Evolutionary conservation across 1,284 basidiomycete genomes (phyloP), one percentile per base, ranked within the genome.

Genomic region (Rhizoctonia solani): DNA sequence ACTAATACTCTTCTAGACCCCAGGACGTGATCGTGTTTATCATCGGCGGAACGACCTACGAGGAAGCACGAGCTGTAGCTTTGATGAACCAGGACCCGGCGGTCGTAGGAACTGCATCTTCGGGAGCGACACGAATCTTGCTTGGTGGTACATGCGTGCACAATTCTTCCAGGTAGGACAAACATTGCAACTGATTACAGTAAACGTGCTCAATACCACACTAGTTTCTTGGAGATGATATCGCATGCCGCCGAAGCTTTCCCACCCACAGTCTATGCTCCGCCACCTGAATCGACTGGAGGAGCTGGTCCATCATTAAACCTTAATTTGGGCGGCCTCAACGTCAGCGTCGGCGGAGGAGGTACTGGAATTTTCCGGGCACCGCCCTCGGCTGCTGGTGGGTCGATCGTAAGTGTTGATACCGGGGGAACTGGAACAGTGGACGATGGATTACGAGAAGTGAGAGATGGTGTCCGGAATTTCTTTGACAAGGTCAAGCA

Each of bases 1-100:
- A 63, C 19, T 69, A 47, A 30, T 21, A 50, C 14, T 16, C 13
- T 54, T 25, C n/a, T 67, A 95, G 93, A 71, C 91, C 94, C 8
- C 94, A 96, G 74, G 95, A 98, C 75, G 85, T 98, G 53, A 96
- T 98, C 69, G 82, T 98, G 66, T 98, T 98, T 78, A 90, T 98
- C 80, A 87, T 97, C 69, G 95, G 95, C 37, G 95, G 95, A 0
- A 87, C 92, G 34, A 98, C 95, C 0, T 98, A 96, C 74, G 94
- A 93, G 76, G 95, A 98, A 78, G 92, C 92, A 0, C 83, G 92
- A 69, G 84, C 88, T 0, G 83, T 97, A 14, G 85, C 93, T 3
- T 78, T 94, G 42, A 81, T 96, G 71, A 98, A 98, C 75, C 90
- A 95, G 74, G 90, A 92, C 70, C 77, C 85, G 13, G 77, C 79